A percentile compares a stretch with the other conserved stretches of the same genome.
Evolutionary conservation across 2,329 filamentous ascomycete species (phyloP).

Genomic region (Coniochaeta ligniaria): DNA sequence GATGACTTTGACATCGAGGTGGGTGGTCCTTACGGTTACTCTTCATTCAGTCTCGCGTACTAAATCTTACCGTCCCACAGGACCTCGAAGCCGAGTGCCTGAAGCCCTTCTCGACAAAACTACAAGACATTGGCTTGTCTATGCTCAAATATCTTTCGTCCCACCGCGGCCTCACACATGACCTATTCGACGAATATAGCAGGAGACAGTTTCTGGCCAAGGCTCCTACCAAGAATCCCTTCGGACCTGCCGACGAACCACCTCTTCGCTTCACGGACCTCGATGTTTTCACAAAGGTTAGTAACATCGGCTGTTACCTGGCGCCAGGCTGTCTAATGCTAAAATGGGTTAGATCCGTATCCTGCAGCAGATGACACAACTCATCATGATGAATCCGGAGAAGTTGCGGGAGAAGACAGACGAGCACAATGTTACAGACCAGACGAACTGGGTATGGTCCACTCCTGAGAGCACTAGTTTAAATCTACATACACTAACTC

Average conservation of each 20-base stretch:
- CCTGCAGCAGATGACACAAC: slow-evolving; percentile 81
- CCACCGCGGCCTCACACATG: slow-evolving; percentile 85
- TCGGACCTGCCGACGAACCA: slow-evolving; percentile 68
- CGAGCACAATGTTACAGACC: slow-evolving; percentile 72
- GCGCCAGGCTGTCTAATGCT: slow-evolving; percentile 1
- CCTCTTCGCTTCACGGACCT: slow-evolving; percentile 67
- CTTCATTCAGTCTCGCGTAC: background rate
- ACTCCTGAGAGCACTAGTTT: slow-evolving; percentile 29
- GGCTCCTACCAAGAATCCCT: slow-evolving; percentile 73
- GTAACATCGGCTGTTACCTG: background rate
- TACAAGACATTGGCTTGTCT: slow-evolving; percentile 76
- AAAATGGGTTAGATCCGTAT: slow-evolving; percentile 51
- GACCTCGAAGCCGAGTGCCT: slow-evolving; percentile 85
- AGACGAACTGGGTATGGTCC: slow-evolving; percentile 68
- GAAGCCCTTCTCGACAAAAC: slow-evolving; percentile 65
- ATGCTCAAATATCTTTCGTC: slow-evolving; percentile 91
- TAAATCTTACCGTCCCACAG: slow-evolving; percentile 35
- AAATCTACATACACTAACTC: slow-evolving; percentile 25
- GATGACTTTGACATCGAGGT: slow-evolving; percentile 88
- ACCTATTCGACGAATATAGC: slow-evolving; percentile 90
- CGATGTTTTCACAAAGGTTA: slow-evolving; percentile 71
- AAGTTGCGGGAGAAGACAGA: slow-evolving; percentile 80
- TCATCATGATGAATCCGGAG: slow-evolving; percentile 83
- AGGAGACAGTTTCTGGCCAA: slow-evolving; percentile 83
- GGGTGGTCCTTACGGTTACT: slow-evolving; percentile 16